Evolutionary conservation across 805 yeast genomes (phyloP).

Genomic region (Ogataea pilisensis): DNA sequence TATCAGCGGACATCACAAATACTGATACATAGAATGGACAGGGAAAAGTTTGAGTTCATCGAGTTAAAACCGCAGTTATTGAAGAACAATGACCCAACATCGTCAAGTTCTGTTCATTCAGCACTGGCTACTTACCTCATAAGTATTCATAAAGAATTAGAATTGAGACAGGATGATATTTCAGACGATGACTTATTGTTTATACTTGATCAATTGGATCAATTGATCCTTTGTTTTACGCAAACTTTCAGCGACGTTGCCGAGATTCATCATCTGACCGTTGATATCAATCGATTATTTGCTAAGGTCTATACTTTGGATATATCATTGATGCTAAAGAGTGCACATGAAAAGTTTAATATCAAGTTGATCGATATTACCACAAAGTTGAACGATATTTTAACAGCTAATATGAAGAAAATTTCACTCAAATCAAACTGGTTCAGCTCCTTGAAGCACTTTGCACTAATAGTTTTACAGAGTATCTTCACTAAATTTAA

Average conservation of each 20-base stretch:
- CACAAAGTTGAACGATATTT: slow-evolving; percentile 20
- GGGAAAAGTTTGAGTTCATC: slow-evolving; percentile 13
- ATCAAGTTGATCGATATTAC: slow-evolving; percentile 28
- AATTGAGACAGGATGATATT: slow-evolving; percentile 1
- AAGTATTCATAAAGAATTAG: slow-evolving; percentile 10
- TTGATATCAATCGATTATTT: slow-evolving; percentile 21
- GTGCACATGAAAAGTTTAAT: slow-evolving; percentile 31
- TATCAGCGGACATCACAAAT: neutral
- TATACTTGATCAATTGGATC: slow-evolving; percentile 21
- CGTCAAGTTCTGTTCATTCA: slow-evolving; percentile 10
- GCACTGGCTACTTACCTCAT: slow-evolving; percentile 17
- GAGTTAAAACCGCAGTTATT: slow-evolving; percentile 14
- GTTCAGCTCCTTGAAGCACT: slow-evolving; percentile 30
- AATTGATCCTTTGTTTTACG: slow-evolving; percentile 18
- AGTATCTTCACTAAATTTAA: slow-evolving; percentile 28
- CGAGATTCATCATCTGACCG: slow-evolving; percentile 23
- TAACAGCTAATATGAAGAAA: slow-evolving; percentile 23
- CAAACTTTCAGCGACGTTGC: slow-evolving; percentile 18
- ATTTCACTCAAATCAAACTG: slow-evolving; percentile 30
- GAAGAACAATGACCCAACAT: slow-evolving; percentile 12
- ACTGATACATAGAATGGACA: slow-evolving; percentile 6
- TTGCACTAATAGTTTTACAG: slow-evolving; percentile 27
- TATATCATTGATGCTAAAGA: slow-evolving; percentile 25
- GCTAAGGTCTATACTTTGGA: slow-evolving; percentile 20
- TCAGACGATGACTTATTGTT: slow-evolving; percentile 21